Conservation (phyloP, 1,284 basidiomycete genomes). For the Clitocybe nebularis region DNA sequence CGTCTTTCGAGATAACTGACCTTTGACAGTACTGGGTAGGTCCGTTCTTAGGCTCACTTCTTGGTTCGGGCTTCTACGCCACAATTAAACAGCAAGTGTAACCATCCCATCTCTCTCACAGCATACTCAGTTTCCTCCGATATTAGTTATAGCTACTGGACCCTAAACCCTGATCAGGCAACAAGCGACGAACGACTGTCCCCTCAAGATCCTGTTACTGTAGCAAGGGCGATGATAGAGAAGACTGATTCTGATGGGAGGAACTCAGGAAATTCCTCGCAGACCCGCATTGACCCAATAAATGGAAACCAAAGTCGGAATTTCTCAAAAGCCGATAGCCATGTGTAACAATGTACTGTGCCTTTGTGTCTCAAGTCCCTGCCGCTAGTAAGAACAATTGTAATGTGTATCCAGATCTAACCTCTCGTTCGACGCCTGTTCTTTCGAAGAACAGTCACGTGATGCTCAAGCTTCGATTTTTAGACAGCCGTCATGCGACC, state of each 20-base stretch:
- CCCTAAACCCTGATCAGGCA: slow-evolving; percentile 51
- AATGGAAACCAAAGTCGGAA: too few species aligned
- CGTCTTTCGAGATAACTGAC: too few species aligned
- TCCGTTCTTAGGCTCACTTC: slow-evolving; percentile 54
- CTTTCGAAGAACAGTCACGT: slow-evolving; percentile 2
- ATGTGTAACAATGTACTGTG: slow-evolving; percentile 1
- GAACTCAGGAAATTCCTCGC: not conserved
- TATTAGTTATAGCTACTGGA: slow-evolving; percentile 46
- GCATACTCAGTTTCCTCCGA: not conserved
- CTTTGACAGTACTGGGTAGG: slow-evolving; percentile 64
- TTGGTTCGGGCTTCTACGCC: slow-evolving; percentile 55
- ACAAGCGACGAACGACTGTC: slow-evolving; percentile 35
- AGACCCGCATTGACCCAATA: not conserved
- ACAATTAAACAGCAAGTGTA: slow-evolving; percentile 51
- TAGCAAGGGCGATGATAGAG: slow-evolving; percentile 7
- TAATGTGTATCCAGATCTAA: slow-evolving; percentile 3
- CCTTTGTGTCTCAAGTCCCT: too few species aligned
- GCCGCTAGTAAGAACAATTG: slow-evolving; percentile 4
- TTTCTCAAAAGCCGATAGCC: slow-evolving; percentile 4
- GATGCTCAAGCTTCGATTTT: slow-evolving; percentile 1
- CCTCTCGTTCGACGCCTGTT: not conserved
- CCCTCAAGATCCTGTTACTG: slow-evolving; percentile 23
- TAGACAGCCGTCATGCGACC: not conserved
- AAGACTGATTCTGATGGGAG: slow-evolving; percentile 1
- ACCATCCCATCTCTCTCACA: slow-evolving; percentile 1